Base-by-base conservation (phyloP, 1,284 basidiomycete species). In the Ustilago loliicola region DNA sequence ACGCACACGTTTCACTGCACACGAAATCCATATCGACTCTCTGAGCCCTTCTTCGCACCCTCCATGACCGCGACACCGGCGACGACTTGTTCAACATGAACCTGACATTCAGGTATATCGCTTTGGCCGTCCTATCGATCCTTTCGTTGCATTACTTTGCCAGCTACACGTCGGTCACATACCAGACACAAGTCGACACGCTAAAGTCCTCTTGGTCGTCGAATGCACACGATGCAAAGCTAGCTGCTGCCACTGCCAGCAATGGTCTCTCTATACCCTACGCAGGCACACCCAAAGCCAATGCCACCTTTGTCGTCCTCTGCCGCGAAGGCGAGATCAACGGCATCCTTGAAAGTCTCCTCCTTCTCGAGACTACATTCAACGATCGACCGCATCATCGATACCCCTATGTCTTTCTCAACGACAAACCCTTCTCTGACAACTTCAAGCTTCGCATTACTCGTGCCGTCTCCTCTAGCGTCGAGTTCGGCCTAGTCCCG, bases 401-500 rank as follows among this genome's bases (percentile, higher is more conserved):
- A 27, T 88, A 88, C 54, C 86, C 86, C 9, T 88, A 85, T 78
- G 80, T 87, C 67, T 87, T 88, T 68, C 72, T 88, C 30, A 88
- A 87, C 75, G 82, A 87, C 48, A 57, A 84, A 48, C 83, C 83
- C 0, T 87, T 88, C 71, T 69, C 85, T 2, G 84, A 86, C 0
- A 83, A 83, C 36, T 88, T 88, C 83, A 87, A 87, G 70, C 58
- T 72, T 32, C 80, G 79, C 29, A 80, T 85, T 32, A 57, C 66
- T 6, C 59, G 79, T 23, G 80, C 87, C 66, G 81, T 86, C 3
- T 81, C 83, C 9, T 80, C 83, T 34, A 79, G 77, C 48, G 67
- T 77, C 21, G 75, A 81, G 23, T 98, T 95, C 85, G 96, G 95
- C 9, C 88, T 93, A 48, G 94, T 98, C 77, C 91, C 92, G 1